A percentile compares a stretch with the other conserved stretches of the same genome.
These are phyloP conservation scores for Aspergillus versicolor DNA, from an alignment of 2,329 filamentous ascomycete genomes.

Conservation along the genomic window DNA sequence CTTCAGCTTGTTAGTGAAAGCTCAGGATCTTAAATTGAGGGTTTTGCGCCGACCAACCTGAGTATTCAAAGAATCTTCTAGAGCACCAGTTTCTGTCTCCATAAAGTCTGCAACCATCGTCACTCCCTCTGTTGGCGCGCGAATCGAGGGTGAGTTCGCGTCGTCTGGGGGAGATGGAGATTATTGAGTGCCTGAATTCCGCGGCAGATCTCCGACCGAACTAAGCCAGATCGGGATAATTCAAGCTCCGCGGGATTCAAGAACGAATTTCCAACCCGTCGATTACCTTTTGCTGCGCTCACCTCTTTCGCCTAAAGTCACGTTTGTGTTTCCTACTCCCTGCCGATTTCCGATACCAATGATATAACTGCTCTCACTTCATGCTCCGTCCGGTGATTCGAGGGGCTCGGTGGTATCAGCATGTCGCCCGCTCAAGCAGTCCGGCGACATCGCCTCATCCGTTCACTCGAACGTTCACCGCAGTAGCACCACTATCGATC, in stretches of 20 bases:
- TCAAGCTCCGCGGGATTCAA: conserved; percentile 2
- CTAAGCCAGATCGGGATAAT: conserved; percentile 32
- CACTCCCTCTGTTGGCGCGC: not conserved
- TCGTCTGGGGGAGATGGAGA: not conserved
- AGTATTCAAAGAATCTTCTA: conserved; percentile 29
- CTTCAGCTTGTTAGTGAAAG: conserved; percentile 40
- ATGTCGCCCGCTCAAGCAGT: conserved; percentile 36
- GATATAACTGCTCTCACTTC: conserved; percentile 34
- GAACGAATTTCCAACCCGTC: conserved; percentile 10
- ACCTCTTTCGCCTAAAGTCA: not conserved
- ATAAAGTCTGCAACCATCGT: conserved; percentile 20
- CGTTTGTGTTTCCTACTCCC: not conserved
- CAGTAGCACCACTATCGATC: conserved; percentile 28
- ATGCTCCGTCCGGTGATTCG: conserved; percentile 46
- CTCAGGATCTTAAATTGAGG: not conserved
- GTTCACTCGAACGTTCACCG: conserved; percentile 32
- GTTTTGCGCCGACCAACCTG: conserved; percentile 24
- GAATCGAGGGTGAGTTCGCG: not conserved
- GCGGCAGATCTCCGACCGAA: conserved; percentile 20
- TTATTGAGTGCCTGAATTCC: conserved; percentile 10
- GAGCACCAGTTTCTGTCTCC: conserved; percentile 22
- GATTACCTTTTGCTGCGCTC: not conserved
- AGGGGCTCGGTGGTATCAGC: conserved; percentile 45
- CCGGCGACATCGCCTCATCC: conserved; percentile 26
- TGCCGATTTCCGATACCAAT: conserved; percentile 24